Evolutionary conservation across 2,329 filamentous ascomycete genomes (phyloP).

Genomic region (Ophioceras dolichostomum): DNA sequence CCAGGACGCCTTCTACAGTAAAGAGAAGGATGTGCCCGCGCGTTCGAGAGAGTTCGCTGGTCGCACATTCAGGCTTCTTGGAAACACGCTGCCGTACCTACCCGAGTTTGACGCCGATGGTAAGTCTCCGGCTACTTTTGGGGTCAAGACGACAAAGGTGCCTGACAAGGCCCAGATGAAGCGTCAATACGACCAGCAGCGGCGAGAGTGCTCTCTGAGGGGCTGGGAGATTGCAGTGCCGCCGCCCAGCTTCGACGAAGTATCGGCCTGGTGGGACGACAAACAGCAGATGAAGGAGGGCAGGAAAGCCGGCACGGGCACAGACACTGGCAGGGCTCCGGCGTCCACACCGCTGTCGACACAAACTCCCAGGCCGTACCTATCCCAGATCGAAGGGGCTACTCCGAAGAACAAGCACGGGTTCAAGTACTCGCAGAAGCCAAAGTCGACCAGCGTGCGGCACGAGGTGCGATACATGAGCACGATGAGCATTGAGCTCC

Average conservation of each 20-base stretch:
- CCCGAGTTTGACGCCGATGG: conserved; percentile 62
- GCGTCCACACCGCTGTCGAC: conserved; percentile 3
- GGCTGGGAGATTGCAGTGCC: conserved; percentile 65
- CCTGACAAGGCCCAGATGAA: conserved; percentile 40
- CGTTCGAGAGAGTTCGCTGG: conserved; percentile 75
- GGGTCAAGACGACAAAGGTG: conserved; percentile 31
- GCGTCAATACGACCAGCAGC: conserved; percentile 34
- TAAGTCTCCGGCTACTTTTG: conserved; percentile 40
- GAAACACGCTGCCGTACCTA: conserved; percentile 66
- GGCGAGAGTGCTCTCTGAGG: conserved; percentile 46
- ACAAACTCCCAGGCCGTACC: conserved; percentile 15
- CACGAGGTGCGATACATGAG: conserved; percentile 93
- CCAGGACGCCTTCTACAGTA: conserved; percentile 74
- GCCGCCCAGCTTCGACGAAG: conserved; percentile 60
- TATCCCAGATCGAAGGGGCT: conserved; percentile 81
- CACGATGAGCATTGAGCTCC: conserved; percentile 85
- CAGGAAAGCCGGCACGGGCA: no score
- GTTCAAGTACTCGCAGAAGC: conserved; percentile 75
- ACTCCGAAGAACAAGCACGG: conserved; percentile 74
- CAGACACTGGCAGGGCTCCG: no score
- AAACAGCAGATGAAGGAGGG: conserved; percentile 13
- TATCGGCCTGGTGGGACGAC: conserved; percentile 53
- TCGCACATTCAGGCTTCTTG: conserved; percentile 67
- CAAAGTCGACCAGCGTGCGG: conserved; percentile 61
- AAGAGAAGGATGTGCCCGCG: conserved; percentile 71